Percentiles rank a stretch among this genome's conserved stretches.
phyloP scores from a whole-genome alignment of 2,329 filamentous ascomycete genomes.

The Aotearoamyces nothofagi region DNA sequence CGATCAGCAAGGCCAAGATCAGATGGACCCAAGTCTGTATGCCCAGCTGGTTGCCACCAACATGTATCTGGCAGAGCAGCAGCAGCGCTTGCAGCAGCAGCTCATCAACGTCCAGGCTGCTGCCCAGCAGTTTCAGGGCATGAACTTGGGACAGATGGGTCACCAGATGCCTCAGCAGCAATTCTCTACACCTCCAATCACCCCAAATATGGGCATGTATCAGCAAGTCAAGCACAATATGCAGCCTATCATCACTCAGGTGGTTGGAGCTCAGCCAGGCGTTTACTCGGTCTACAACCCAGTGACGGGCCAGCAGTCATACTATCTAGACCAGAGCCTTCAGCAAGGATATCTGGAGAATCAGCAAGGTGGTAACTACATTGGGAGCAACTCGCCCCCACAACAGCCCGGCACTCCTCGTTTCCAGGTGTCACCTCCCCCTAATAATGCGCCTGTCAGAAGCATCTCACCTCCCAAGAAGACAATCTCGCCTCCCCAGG shows the following conservation, averaged over 20 bases:
- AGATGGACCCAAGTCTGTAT: constrained; percentile 75
- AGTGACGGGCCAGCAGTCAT: constrained; percentile 68
- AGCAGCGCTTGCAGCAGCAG: constrained; percentile 90
- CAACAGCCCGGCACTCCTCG: constrained; percentile 48
- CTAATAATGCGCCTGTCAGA: constrained; percentile 38
- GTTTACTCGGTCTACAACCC: constrained; percentile 77
- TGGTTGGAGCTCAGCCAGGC: constrained; percentile 53
- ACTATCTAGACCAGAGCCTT: constrained; percentile 38
- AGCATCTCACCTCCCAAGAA: constrained; percentile 53
- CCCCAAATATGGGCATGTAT: constrained; percentile 40
- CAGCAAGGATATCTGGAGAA: constrained; percentile 23
- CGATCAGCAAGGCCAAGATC: constrained; percentile 50
- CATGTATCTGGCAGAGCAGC: constrained; percentile 82
- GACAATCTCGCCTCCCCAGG: constrained; percentile 53
- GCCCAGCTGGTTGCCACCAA: constrained; percentile 85
- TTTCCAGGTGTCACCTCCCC: constrained; percentile 70
- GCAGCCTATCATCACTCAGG: constrained; percentile 29
- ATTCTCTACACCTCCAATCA: constrained; percentile 32
- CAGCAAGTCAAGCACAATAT: constrained; percentile 19
- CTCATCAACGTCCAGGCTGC: constrained; percentile 70
- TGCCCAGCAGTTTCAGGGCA: constrained; percentile 66
- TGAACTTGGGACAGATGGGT: constrained; percentile 44
- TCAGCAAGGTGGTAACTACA: constrained; percentile 21
- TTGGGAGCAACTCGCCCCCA: constrained; percentile 28
- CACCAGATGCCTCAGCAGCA: constrained; percentile 27